A percentile compares a stretch with the other conserved stretches of the same genome.
phyloP scores from a whole-genome alignment of 2,329 filamentous ascomycete genomes.

The Lachnellula arida region DNA sequence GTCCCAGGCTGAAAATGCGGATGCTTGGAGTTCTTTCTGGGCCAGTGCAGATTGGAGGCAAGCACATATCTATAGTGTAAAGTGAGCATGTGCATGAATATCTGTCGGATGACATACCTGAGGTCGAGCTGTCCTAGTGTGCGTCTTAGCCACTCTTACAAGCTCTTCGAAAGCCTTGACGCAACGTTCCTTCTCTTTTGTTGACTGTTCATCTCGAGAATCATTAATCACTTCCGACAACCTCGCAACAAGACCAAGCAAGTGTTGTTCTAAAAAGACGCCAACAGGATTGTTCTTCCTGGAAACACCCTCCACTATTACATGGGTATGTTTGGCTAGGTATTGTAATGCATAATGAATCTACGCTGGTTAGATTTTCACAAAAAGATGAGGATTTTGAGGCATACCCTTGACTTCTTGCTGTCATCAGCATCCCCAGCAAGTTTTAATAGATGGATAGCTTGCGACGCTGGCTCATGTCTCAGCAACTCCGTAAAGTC shows the following conservation, averaged over 20 bases:
- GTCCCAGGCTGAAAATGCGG: conserved; percentile 80
- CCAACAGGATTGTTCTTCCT: conserved; percentile 57
- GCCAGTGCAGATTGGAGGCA: conserved; percentile 82
- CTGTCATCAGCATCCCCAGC: conserved; percentile 63
- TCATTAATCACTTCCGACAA: conserved; percentile 78
- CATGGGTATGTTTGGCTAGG: conserved; percentile 35
- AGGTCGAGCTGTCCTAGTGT: conserved; percentile 75
- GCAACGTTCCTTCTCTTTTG: conserved; percentile 68
- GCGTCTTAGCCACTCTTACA: conserved; percentile 68
- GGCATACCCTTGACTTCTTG: conserved; percentile 52
- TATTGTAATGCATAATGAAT: conserved; percentile 33
- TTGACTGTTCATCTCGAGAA: conserved; percentile 48
- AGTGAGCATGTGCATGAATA: conserved; percentile 36
- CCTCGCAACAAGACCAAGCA: conserved; percentile 80
- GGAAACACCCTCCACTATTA: conserved; percentile 23
- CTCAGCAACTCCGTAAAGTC: conserved; percentile 66
- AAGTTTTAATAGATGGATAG: conserved; percentile 76
- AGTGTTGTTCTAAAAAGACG: conserved; percentile 74
- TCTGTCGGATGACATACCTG: conserved; percentile 56
- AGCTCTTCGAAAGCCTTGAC: conserved; percentile 85
- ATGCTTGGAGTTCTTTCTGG: conserved; percentile 67
- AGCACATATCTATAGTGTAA: conserved; percentile 66
- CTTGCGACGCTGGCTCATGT: conserved; percentile 68
- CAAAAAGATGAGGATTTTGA: not conserved
- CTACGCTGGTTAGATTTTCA: conserved; percentile 13